Evolutionary conservation across 2,329 filamentous ascomycete genomes (phyloP), one percentile per base, ranked within the genome.

Genomic region (Dothideomycetes sp.): DNA sequence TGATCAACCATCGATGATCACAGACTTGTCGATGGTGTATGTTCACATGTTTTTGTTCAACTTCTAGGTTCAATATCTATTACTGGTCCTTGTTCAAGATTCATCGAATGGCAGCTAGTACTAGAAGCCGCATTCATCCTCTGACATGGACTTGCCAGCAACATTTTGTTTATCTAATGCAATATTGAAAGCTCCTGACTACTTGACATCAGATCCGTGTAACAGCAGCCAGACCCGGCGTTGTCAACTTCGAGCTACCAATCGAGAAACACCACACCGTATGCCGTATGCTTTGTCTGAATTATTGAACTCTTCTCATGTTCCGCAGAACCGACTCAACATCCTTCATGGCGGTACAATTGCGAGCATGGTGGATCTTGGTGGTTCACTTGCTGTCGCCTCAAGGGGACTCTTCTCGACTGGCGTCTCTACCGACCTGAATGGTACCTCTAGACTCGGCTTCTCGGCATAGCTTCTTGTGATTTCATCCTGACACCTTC

Each of bases 321-420:
- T 10, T 31, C n/a, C 22, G 3, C 16, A 87, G 81, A 89, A 89
- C 54, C 78, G 84, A 1, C 66, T 89, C 0, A 73, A 77, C 38
- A 87, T 81, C 27, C 70, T 88, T 19, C 84, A 89, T 51, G 84
- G 84, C 14, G 84, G 84, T 3, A 84, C 83, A 0, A 78, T 89
- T 19, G 84, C 84, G 3, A 83, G 78, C 54, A 79, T 88, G 62
- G 75, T 79, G 34, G 77, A 82, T 48, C 70, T 81, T 1, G 77
- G 78, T 4, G 78, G 78, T 16, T 79, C 75, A 12, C 61, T 82
- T 8, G 77, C 77, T 7, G 73, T 82, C 31, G 78, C 77, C 5
- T 81, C 77, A 0, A 64, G 71, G 24, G 77, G 78, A 0, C 64
- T 82, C 2, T 81, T 74, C 52, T 69, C 76, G 15, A 82, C 77